These are phyloP conservation scores for Zymoseptoria ardabiliae DNA, from an alignment of 2,329 filamentous ascomycete species.

Conservation along the genomic window DNA sequence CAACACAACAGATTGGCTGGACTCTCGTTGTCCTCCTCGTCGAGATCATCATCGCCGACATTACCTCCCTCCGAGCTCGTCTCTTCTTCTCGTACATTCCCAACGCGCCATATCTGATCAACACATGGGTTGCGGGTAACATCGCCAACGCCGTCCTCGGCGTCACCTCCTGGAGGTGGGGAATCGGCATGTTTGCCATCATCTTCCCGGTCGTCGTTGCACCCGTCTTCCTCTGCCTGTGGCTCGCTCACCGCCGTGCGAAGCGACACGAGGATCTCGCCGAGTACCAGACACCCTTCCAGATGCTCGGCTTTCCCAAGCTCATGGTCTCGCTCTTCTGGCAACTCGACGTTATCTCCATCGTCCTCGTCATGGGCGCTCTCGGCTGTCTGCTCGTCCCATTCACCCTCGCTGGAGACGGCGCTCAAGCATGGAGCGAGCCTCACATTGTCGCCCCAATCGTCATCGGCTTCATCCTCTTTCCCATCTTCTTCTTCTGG, in stretches of 20 bases:
- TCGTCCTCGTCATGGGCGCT: constrained; percentile 40
- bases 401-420: constrained; percentile 49
- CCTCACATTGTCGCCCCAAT: constrained; percentile 47
- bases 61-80: constrained; percentile 55
- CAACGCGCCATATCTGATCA: constrained; percentile 50
- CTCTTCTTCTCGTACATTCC: constrained; percentile 61
- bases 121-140: constrained; percentile 57
- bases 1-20: constrained; percentile 45
- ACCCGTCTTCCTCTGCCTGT: constrained; percentile 48
- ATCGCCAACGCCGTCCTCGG: constrained; percentile 46
- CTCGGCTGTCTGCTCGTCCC: constrained; percentile 45
- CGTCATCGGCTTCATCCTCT: constrained; percentile 42
- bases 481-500: constrained; percentile 49
- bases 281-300: constrained; percentile 38
- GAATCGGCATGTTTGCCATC: constrained; percentile 57
- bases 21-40: constrained; percentile 55
- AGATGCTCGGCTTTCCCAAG: constrained; percentile 32
- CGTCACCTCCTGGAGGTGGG: constrained; percentile 53
- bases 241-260: constrained; percentile 46
- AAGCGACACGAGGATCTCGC: constrained; percentile 44
- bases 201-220: constrained; percentile 52
- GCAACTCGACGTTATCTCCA: constrained; percentile 48
- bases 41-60: constrained; percentile 58
- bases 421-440: constrained; percentile 42
- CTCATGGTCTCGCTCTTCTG: constrained; percentile 40